These are phyloP conservation scores for Yamadazyma olivae DNA, from an alignment of 805 yeast genomes.

Conservation along the genomic window DNA sequence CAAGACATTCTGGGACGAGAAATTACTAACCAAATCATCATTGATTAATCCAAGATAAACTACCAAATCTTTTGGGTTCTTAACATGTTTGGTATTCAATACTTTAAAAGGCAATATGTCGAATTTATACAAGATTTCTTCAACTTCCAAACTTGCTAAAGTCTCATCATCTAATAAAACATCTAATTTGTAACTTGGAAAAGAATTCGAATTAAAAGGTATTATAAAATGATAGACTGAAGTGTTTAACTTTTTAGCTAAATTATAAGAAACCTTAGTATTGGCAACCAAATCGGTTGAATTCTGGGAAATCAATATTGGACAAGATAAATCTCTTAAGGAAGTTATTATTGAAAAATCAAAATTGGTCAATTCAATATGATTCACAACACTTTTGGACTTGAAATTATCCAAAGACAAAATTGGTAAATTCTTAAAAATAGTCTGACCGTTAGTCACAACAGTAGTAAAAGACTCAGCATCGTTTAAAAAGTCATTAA, in stretches of 20 bases:
- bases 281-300: constrained; percentile 47
- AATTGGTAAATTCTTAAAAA: constrained; percentile 61
- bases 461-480: constrained; percentile 32
- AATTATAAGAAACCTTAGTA: constrained; percentile 55
- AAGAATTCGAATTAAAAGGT: constrained; percentile 17
- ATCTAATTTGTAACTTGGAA: background rate
- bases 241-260: constrained; percentile 45
- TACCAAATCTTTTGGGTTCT: constrained; percentile 45
- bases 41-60: constrained; percentile 63
- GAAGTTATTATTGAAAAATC: constrained; percentile 74
- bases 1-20: constrained; percentile 37
- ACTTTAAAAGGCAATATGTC: constrained; percentile 27
- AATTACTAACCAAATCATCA: constrained; percentile 40
- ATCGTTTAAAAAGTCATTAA: constrained; percentile 29
- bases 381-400: constrained; percentile 50
- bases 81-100: constrained; percentile 22
- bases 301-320: constrained; percentile 65
- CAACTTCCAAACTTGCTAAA: constrained; percentile 15
- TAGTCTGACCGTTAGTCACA: constrained; percentile 48
- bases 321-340: constrained; percentile 64
- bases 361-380: constrained; percentile 52
- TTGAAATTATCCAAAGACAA: constrained; percentile 40
- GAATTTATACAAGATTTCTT: constrained; percentile 21
- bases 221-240: constrained; percentile 75
- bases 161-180: constrained; percentile 10